Base-by-base conservation (phyloP, 2,329 filamentous ascomycete genomes). In the Talaromyces funiculosus region DNA sequence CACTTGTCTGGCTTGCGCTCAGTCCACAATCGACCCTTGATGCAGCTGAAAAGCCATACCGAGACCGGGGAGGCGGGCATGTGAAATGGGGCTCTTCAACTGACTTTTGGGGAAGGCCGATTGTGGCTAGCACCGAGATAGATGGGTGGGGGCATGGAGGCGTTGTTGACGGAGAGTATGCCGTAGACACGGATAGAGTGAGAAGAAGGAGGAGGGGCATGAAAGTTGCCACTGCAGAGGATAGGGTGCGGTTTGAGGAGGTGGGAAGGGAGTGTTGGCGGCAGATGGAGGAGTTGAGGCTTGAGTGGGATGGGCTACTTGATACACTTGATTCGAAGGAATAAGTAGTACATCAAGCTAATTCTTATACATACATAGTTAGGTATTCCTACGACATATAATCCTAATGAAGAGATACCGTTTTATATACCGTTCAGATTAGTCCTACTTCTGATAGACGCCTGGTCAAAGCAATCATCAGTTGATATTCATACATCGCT, bases 1-100 rank as follows among this genome's bases (percentile, higher is more conserved):
- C 91, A 0, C 84, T 90, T 4, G 87, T 89, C 24, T 97, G 90
- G 88, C 77, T 96, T 6, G 85, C 88, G 0, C 82, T 97, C 12
- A 82, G 87, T 20, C 78, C 85, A 7, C 82, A 88, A 56, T 66
- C 70, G 4, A 68, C 67, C 5, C 67, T 80, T 14, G 72, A 76
- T 45, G 68, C 64, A 26, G 73, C 74, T 8, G 75, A 77, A 29
- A 65, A 66, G 3, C 68, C 69, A 61, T 82, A 83, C 16, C 79
- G 80, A 20, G 79, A 92, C 14, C 84, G 90, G 55, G 79, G 73
- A 1, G 81, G 79, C 47, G 82, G 81, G 63, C 43, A 33, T 22
- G 82, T 74, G 55, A 97, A 97, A 77, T 97, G 93, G 93, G 93
- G 93, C 2, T 89, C 88, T 31, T 83, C 85, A n/a, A 83, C 82